Conservation (phyloP, 108 stramenopile genomes). For the Schizochytrium sp. region DNA sequence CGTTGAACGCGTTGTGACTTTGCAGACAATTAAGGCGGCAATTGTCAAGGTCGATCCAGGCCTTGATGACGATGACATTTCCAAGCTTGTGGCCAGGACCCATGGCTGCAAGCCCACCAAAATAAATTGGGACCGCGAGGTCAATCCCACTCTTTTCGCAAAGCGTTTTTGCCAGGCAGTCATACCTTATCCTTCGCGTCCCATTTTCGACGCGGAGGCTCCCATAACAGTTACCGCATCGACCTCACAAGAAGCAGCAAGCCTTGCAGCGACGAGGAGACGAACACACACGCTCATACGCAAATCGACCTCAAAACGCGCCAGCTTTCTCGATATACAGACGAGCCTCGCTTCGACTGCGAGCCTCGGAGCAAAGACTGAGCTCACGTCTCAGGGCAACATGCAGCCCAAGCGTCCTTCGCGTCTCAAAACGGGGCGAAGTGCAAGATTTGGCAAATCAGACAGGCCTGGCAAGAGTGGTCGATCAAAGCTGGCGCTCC, state of each 20-base stretch:
- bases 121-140: background rate
- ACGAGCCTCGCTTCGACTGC: background rate
- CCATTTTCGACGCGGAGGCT: background rate
- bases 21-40: background rate
- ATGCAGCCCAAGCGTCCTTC: no score
- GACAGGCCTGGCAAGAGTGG: background rate
- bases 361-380: background rate
- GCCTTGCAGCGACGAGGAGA: background rate
- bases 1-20: background rate
- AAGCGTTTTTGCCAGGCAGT: background rate
- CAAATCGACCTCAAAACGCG: background rate
- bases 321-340: background rate
- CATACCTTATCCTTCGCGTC: background rate
- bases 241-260: background rate
- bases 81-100: background rate
- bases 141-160: background rate
- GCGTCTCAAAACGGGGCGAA: no score
- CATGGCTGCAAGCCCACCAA: background rate
- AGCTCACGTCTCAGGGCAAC: no score
- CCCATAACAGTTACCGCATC: background rate
- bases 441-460: no score
- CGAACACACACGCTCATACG: background rate
- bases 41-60: background rate
- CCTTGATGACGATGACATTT: background rate
- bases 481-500: background rate